Evolutionary conservation across 345 rosid species (phyloP).

Genomic region (Boechera stricta): DNA sequence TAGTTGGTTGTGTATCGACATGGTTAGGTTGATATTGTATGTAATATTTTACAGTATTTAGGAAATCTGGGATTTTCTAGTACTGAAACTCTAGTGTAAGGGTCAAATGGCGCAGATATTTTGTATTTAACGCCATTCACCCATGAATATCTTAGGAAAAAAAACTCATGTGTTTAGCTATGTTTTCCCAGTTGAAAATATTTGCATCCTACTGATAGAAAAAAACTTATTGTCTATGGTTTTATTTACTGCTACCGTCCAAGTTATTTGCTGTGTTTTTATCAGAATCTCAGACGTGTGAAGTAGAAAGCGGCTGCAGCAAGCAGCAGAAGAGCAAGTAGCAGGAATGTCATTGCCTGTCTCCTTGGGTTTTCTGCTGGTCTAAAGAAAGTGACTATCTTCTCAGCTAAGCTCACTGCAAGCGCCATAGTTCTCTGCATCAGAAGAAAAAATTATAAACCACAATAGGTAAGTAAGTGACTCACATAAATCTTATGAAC

Average conservation of each 20-base stretch:
- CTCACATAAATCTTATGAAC: slow-evolving; percentile 3
- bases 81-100: slow-evolving; percentile 49
- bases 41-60: slow-evolving; percentile 32
- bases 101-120: slow-evolving; percentile 53
- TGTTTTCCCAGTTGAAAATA: slow-evolving; percentile 15
- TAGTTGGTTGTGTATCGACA: slow-evolving; percentile 51
- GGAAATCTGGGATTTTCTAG: slow-evolving; percentile 1
- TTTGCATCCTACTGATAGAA: slow-evolving; percentile 25
- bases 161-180: slow-evolving; percentile 25
- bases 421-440: slow-evolving; percentile 54
- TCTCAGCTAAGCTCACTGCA: slow-evolving; percentile 43
- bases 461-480: slow-evolving; percentile 8
- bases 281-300: slow-evolving; percentile 28
- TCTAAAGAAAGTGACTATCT: slow-evolving; percentile 39
- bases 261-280: slow-evolving; percentile 1
- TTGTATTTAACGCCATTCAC: slow-evolving; percentile 56
- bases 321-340: slow-evolving; percentile 41
- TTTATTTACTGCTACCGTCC: slow-evolving; percentile 2
- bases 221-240: neutral
- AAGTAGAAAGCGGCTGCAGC: slow-evolving; percentile 43
- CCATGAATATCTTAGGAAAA: slow-evolving; percentile 46
- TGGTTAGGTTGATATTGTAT: slow-evolving; percentile 49
- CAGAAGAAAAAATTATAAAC: neutral
- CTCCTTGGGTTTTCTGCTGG: slow-evolving; percentile 31
- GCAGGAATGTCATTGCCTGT: slow-evolving; percentile 15